Conservation (phyloP, 331 rosid genomes). For the Pyracantha coccinea region DNA sequence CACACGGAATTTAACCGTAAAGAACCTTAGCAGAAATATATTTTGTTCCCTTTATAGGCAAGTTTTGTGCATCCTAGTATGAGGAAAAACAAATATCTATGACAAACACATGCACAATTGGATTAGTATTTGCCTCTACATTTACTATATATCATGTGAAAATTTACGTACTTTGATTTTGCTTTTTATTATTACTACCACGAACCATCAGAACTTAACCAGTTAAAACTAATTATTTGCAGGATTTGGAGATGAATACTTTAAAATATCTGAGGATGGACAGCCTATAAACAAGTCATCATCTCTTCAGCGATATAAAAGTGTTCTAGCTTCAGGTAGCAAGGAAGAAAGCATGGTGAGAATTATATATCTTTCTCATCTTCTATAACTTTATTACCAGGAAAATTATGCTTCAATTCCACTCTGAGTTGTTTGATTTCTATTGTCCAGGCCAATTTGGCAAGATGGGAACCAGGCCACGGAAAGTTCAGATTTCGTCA, state of each 20-base stretch:
- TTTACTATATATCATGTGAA: too few species aligned
- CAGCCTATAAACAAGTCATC: constrained; percentile 21
- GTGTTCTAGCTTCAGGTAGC: constrained; percentile 46
- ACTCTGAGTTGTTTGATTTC: background rate
- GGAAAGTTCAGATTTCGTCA: constrained; percentile 61
- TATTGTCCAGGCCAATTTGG: constrained; percentile 59
- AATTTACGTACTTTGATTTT: background rate
- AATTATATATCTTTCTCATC: background rate
- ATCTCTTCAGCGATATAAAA: constrained; percentile 34
- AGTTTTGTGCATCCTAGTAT: background rate
- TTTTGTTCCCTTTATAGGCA: background rate
- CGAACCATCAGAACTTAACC: background rate
- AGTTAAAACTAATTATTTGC: background rate
- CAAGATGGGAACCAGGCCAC: constrained; percentile 86
- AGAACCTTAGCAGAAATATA: background rate
- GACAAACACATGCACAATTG: background rate
- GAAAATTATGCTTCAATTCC: background rate
- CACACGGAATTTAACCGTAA: background rate
- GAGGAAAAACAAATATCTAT: background rate
- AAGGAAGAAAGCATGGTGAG: constrained; percentile 58
- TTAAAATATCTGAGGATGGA: constrained; percentile 23
- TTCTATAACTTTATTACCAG: background rate
- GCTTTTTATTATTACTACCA: background rate
- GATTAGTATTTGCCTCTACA: background rate
- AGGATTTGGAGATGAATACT: constrained; percentile 48